Evolutionary conservation across 352 stramenopile genomes (phyloP).

Genomic region (Pythium inflatum): DNA sequence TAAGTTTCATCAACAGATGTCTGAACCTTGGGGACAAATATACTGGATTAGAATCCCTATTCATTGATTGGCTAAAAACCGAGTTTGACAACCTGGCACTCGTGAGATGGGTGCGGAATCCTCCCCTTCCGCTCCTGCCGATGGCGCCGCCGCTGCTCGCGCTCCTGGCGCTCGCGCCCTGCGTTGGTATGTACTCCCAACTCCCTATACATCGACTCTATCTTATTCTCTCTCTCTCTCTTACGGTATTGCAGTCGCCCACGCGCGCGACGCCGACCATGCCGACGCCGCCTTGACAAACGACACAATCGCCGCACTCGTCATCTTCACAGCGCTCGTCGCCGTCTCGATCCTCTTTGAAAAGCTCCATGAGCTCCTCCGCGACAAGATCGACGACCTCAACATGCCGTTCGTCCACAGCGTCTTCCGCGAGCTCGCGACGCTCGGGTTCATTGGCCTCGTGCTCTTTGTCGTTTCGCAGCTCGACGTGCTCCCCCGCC

Average conservation of each 20-base stretch:
- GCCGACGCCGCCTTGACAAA: not conserved
- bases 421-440: slow-evolving; percentile 37
- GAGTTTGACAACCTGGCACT: too few species aligned
- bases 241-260: too few species aligned
- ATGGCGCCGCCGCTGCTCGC: too few species aligned
- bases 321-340: slow-evolving; percentile 16
- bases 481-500: slow-evolving; percentile 52
- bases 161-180: too few species aligned
- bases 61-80: too few species aligned
- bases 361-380: slow-evolving; percentile 30
- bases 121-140: too few species aligned
- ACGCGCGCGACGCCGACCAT: not conserved
- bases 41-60: too few species aligned
- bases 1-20: too few species aligned
- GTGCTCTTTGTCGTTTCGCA: slow-evolving; percentile 46
- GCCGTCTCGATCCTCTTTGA: slow-evolving; percentile 28
- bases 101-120: too few species aligned
- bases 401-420: slow-evolving; percentile 39
- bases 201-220: too few species aligned
- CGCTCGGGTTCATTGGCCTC: slow-evolving; percentile 27
- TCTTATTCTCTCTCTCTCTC: not conserved
- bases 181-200: too few species aligned
- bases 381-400: slow-evolving; percentile 31
- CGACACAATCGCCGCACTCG: slow-evolving; percentile 10
- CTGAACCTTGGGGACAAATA: too few species aligned